A percentile compares a stretch with the other conserved stretches of the same genome.
Conservation (phyloP, 164 flowering plant species). For the Houttuynia cordata region DNA sequence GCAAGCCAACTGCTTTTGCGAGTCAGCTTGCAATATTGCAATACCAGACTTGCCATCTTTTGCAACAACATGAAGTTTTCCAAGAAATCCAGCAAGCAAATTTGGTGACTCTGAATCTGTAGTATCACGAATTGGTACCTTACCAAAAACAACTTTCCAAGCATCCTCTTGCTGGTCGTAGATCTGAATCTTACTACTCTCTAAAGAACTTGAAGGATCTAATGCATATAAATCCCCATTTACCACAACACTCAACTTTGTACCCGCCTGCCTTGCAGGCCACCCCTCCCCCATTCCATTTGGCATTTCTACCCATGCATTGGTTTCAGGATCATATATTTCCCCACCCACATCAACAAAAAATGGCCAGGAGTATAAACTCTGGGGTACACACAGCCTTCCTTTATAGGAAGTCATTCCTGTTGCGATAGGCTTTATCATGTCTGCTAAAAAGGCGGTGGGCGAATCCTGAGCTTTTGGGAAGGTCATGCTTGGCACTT, state of each 20-base stretch:
- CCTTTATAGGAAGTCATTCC: constrained; percentile 81
- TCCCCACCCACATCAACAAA: constrained; percentile 92
- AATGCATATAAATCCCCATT: constrained; percentile 75
- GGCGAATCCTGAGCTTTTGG: constrained; percentile 67
- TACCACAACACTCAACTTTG: constrained; percentile 75
- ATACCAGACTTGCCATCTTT: constrained; percentile 43
- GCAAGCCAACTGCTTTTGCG: constrained; percentile 6
- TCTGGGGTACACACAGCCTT: constrained; percentile 72
- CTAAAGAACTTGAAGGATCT: constrained; percentile 71
- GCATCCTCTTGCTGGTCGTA: constrained; percentile 67
- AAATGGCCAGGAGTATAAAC: constrained; percentile 82
- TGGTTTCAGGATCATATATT: constrained; percentile 63
- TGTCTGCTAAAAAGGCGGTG: constrained; percentile 57
- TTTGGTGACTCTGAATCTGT: constrained; percentile 73
- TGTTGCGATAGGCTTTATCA: constrained; percentile 91
- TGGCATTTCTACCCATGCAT: constrained; percentile 87
- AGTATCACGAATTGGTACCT: constrained; percentile 54
- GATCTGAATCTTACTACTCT: constrained; percentile 62
- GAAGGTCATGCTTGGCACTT: constrained; percentile 84
- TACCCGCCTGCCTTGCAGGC: constrained; percentile 93
- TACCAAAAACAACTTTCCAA: constrained; percentile 67
- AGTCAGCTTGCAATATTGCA: constrained; percentile 38
- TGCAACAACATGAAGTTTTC: constrained; percentile 75
- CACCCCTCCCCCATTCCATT: constrained; percentile 95
- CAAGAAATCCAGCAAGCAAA: constrained; percentile 64